Base-by-base conservation (phyloP, 768 basidiomycete species). In the Phlebiopsis flavidoalba region DNA sequence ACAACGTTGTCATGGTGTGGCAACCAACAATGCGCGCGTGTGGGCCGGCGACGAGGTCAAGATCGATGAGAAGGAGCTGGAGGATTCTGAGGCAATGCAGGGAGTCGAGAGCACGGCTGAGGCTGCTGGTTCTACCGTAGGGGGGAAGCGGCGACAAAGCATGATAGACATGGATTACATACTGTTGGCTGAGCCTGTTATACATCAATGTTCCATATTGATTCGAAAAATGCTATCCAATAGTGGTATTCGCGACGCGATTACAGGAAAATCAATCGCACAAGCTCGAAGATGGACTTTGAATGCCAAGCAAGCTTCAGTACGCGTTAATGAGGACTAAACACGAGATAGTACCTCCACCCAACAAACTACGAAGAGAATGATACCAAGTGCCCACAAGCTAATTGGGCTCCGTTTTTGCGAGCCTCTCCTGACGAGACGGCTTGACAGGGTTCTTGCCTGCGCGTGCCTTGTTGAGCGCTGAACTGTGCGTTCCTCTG, bases 1-100 rank as follows among this genome's bases (percentile, higher is more conserved):
- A 99, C 72, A 99, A 99, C 65, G 86, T 98, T 22, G 82, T 93
- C 47, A 95, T 96, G 92, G 85, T 96, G 5, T 99, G 97, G 97
- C 92, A 95, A 70, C 95, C 96, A 15, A 93, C 91, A 17, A 90
- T 93, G 83, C 89, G 93, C 21, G n/a, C 6, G 87, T 98, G 35
- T 95, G 93, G 86, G 91, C 93, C 2, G 92, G 91, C 2, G 95
- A 94, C 56, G 89, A 88, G 65, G 85, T 94, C 60, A 89, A 85
- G 67, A 80, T 96, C 33, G 86, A 92, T 60, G 88, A 89, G 63
- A 88, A 87, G 72, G 93, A 96, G 69, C 77, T 97, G 58, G 95
- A 96, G 71, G 78, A 78, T 49, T 46, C 46, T 15, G 88, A 89
- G 63, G 79, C 81, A 11, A 91, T 91, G 90, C 83, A 92, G 67